Evolutionary conservation across 495 filamentous ascomycete genomes (phyloP), one percentile per base, ranked within the genome.

Genomic region (Pyronema domesticum): DNA sequence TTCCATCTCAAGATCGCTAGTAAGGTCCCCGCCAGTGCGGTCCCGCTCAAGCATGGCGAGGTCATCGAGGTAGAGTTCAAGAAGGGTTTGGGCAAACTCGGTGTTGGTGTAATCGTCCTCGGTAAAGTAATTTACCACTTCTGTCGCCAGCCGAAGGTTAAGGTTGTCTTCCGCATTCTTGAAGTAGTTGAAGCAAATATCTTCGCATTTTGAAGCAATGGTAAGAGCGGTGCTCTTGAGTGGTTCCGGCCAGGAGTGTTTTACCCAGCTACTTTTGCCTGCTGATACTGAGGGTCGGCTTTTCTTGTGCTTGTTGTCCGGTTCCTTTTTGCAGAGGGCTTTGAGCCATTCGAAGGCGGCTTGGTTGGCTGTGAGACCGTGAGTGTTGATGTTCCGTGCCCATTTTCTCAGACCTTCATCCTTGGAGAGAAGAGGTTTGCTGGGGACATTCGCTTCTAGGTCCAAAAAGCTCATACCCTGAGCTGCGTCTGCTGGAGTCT

Each of bases 61-160:
- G 13, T 65, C 63, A 8, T 62, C 89, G 1, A 98, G 72, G 60
- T 95, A 86, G 7, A 99, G 71, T 66, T 99, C 91, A 56, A 87
- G 89, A 0, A 93, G 70, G 51, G 81, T 80, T 60, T 95, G 78
- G 0, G 81, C 72, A 64, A 89, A 77, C n/a, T 76, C 66, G 30
- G 64, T 58, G 36, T 51, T 54, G 1, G 67, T 57, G 54, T 65
- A 69, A 8, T 68, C 54, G 6, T 56, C 52, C 6, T 58, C 54
- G 7, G n/a, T 55, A 42, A 65, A 65, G 10, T 8, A 15, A 33
- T 45, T 43, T 8, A 33, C 34, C 40, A 13, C 13, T 17, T 39
- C 18, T n/a, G 7, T 33, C n/a, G 19, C 50, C 14, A 59, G 30
- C 13, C 57, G 53, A 14, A n/a, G 35, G 1, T 39, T 55, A 6